Evolutionary conservation across 495 filamentous ascomycete species (phyloP).

Genomic region (Penicillium lividum): DNA sequence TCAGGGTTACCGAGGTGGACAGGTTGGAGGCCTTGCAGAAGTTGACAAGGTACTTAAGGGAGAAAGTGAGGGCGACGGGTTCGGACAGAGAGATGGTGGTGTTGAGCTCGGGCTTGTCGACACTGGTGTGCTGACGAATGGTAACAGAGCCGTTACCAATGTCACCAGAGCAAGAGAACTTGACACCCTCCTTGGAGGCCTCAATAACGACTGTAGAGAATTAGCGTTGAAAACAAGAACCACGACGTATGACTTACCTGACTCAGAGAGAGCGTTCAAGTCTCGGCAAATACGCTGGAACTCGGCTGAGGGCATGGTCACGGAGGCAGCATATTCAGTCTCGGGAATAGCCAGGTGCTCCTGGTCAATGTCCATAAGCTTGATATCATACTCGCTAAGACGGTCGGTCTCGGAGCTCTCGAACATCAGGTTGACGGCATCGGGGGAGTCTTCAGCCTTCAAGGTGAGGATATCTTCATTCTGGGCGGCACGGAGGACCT

Average conservation of each 20-base stretch:
- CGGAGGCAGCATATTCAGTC: slow-evolving; percentile 92
- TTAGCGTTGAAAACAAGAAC: not conserved
- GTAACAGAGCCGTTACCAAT: slow-evolving; percentile 95
- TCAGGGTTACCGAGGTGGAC: slow-evolving; percentile 80
- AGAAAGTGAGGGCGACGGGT: slow-evolving; percentile 95
- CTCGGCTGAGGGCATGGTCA: slow-evolving; percentile 84
- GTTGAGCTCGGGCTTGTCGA: slow-evolving; percentile 86
- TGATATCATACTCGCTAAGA: slow-evolving; percentile 97
- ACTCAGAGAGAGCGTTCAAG: slow-evolving; percentile 87
- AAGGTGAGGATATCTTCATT: slow-evolving; percentile 94
- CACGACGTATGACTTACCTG: slow-evolving; percentile 60
- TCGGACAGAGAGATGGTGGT: slow-evolving; percentile 89
- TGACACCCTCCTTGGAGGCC: slow-evolving; percentile 94
- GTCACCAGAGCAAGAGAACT: slow-evolving; percentile 91
- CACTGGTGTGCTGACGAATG: slow-evolving; percentile 82
- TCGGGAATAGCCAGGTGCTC: slow-evolving; percentile 98
- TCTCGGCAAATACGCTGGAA: slow-evolving; percentile 96
- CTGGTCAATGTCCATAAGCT: slow-evolving; percentile 99
- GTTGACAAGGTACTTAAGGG: slow-evolving; percentile 98
- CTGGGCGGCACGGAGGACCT: slow-evolving; percentile 92
- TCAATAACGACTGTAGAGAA: slow-evolving; percentile 78
- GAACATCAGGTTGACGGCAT: slow-evolving; percentile 92
- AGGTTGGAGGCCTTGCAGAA: slow-evolving; percentile 97
- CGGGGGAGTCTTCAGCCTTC: slow-evolving; percentile 95
- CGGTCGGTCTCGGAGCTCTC: slow-evolving; percentile 88